Base-by-base conservation (phyloP, 2,329 filamentous ascomycete genomes). In the Aspergillus aculeatinus region DNA sequence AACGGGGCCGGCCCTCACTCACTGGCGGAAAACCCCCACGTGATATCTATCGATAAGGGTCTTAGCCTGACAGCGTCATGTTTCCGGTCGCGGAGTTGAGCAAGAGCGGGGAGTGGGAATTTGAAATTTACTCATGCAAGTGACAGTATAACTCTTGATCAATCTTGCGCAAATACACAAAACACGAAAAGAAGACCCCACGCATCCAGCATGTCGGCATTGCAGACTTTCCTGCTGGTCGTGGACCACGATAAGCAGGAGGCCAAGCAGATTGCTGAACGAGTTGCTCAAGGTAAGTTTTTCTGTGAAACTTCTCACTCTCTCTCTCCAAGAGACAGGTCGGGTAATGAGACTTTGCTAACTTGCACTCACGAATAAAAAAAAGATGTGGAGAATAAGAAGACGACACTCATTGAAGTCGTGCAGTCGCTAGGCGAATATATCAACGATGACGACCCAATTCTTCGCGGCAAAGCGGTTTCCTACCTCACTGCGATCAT, bases 371-470 rank as follows among this genome's bases (percentile, higher is more conserved):
- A 35, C 4, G 11, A 1, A 35, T 21, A 35, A 5, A 7, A 33
- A 33, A 33, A 2, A 87, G 85, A 82, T 72, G 77, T 89, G 61
- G 82, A 87, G 69, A 79, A 74, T 67, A 86, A 84, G 65, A 79
- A 87, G 66, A 77, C 84, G 55, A 87, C 85, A 66, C 78, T 89
- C 35, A 80, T 89, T 58, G 82, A 83, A 57, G 75, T 89, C 53
- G 83, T 89, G 57, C 84, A 87, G 68, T 85, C 84, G 49, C 77
- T 89, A 33, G 85, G 85, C 21, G 85, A 88, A 71, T 89, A 88
- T 66, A 82, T 89, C 68, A 89, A 88, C 65, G 84, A 87, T 71
- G 85, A 88, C 67, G 85, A 89, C 75, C 79, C 80, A 23, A 79
- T 81, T 14, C 78, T 85, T 48, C 80, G 87, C 44, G 81, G 82